Conservation (phyloP, 2,329 filamentous ascomycete species). For the Fusarium guadeloupense region DNA sequence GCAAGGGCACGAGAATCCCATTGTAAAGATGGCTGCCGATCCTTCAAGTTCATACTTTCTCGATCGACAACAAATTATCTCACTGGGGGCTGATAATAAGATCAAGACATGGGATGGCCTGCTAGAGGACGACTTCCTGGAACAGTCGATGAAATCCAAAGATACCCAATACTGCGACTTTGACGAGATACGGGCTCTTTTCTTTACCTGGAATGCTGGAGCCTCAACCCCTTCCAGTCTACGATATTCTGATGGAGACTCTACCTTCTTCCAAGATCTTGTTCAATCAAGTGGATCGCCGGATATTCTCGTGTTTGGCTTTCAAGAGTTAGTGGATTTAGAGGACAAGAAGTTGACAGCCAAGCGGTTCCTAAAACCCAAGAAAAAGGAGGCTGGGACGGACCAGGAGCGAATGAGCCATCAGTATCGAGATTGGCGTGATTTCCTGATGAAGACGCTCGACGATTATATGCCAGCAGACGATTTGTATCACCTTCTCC, state of each 20-base stretch:
- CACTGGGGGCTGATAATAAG: constrained; percentile 86
- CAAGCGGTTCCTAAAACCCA: constrained; percentile 92
- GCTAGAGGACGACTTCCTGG: constrained; percentile 94
- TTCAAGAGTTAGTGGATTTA: constrained; percentile 97
- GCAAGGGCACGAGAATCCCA: constrained; percentile 86
- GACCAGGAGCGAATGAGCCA: constrained; percentile 94
- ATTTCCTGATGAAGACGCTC: constrained; percentile 83
- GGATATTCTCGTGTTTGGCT: constrained; percentile 93
- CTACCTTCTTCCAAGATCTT: constrained; percentile 81
- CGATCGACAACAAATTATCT: constrained; percentile 84
- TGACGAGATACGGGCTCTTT: constrained; percentile 78
- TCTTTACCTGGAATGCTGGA: constrained; percentile 97
- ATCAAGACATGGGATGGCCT: constrained; percentile 91
- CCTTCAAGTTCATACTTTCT: constrained; percentile 84
- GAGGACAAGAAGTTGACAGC: constrained; percentile 98
- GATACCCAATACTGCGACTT: constrained; percentile 88
- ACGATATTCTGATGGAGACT: constrained; percentile 74
- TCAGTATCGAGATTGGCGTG: constrained; percentile 95
- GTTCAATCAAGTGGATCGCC: constrained; percentile 80
- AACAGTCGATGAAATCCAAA: constrained; percentile 83
- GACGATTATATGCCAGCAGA: constrained; percentile 83
- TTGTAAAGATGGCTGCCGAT: constrained; percentile 81
- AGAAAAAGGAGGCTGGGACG: constrained; percentile 82
- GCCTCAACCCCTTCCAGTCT: constrained; percentile 91
- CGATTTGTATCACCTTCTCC: constrained; percentile 83